These are phyloP conservation scores for Ilyonectria sp. DNA, from an alignment of 2,329 filamentous ascomycete species.

Conservation along the genomic window DNA sequence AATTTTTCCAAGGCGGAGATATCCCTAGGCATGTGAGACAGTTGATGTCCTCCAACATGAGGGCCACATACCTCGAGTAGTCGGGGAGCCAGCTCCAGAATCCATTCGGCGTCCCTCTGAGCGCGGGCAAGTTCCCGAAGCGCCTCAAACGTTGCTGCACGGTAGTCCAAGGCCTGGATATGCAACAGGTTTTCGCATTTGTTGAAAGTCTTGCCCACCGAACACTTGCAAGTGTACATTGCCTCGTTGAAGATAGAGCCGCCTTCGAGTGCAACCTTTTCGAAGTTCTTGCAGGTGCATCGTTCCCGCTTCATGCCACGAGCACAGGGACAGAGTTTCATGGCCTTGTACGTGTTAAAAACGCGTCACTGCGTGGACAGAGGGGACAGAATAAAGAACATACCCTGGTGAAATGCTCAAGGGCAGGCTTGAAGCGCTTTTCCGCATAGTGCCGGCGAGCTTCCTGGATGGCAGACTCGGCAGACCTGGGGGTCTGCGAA, in stretches of 20 bases:
- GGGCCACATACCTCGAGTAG: conserved; percentile 54
- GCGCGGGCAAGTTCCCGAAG: conserved; percentile 56
- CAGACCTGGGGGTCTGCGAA: conserved; percentile 28
- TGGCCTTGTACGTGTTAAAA: conserved; percentile 49
- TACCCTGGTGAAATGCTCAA: conserved; percentile 57
- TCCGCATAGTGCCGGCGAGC: conserved; percentile 53
- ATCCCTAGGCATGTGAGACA: conserved; percentile 52
- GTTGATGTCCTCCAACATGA: background rate
- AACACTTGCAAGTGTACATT: conserved; percentile 57
- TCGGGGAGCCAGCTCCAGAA: conserved; percentile 59
- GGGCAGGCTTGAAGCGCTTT: conserved; percentile 53
- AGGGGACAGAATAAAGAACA: conserved; percentile 4
- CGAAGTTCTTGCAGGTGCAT: conserved; percentile 59
- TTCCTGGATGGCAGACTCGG: conserved; percentile 51
- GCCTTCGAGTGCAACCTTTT: conserved; percentile 50
- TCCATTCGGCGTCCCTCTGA: conserved; percentile 59
- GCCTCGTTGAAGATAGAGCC: conserved; percentile 60
- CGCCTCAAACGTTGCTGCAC: conserved; percentile 58
- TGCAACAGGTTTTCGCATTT: conserved; percentile 57
- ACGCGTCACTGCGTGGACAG: background rate
- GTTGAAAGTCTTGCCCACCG: conserved; percentile 54
- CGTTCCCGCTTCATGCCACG: conserved; percentile 54
- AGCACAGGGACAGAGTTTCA: conserved; percentile 54
- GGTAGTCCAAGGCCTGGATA: conserved; percentile 59
- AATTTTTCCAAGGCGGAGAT: conserved; percentile 59